Conservation (phyloP, 306 rosid genomes). For the Arachis stenosperma region DNA sequence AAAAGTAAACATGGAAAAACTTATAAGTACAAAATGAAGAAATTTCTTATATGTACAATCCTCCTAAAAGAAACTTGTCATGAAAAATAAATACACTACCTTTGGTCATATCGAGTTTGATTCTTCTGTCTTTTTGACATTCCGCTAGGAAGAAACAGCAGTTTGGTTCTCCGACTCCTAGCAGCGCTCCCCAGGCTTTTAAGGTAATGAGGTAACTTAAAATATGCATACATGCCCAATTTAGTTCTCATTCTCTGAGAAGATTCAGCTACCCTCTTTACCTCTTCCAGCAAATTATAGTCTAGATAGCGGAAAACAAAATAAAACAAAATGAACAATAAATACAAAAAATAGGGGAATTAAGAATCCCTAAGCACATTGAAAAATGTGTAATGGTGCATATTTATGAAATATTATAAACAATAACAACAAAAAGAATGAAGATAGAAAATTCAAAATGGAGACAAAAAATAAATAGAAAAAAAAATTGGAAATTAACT, state of each 20-base stretch:
- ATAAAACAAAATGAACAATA: background rate
- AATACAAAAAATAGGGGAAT: background rate
- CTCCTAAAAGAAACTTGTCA: slow-evolving; percentile 9
- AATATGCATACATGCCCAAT: slow-evolving; percentile 54
- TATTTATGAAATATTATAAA: slow-evolving; percentile 11
- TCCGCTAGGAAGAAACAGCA: slow-evolving; percentile 72
- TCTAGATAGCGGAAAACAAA: slow-evolving; percentile 49
- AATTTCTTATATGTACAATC: background rate
- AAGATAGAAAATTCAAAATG: slow-evolving; percentile 7
- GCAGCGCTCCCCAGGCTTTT: slow-evolving; percentile 61
- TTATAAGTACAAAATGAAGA: slow-evolving; percentile 5
- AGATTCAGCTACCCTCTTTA: slow-evolving; percentile 86
- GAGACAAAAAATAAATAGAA: background rate
- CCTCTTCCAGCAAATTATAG: slow-evolving; percentile 84
- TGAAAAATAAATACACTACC: slow-evolving; percentile 60
- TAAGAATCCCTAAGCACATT: background rate
- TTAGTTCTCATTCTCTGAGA: slow-evolving; percentile 72
- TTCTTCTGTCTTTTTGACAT: slow-evolving; percentile 86
- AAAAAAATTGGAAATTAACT: background rate
- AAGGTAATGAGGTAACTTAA: slow-evolving; percentile 60
- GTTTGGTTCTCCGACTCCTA: slow-evolving; percentile 61
- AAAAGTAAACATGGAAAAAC: slow-evolving; percentile 9
- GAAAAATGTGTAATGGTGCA: background rate
- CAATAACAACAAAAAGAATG: slow-evolving; percentile 4
- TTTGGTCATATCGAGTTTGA: slow-evolving; percentile 64